Base-by-base conservation (phyloP, 2,329 filamentous ascomycete species). In the Pseudogymnoascus sp. region DNA sequence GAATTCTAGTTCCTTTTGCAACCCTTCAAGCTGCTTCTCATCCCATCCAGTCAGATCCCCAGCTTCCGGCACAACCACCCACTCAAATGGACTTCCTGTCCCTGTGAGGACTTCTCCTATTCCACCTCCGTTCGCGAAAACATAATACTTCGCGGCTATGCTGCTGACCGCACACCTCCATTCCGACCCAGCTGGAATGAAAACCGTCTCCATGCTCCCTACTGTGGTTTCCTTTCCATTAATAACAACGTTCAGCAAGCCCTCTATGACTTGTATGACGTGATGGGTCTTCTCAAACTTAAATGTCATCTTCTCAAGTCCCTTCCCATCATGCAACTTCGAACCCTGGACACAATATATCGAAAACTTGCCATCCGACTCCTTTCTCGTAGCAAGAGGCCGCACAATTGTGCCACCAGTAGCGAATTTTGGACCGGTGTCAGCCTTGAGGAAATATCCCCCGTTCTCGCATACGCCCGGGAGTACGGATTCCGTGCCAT, bases 331-430 rank as follows among this genome's bases (percentile, higher is more conserved):
- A 63, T 80, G 79, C 0, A 73, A 65, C 62, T 70, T 73, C 1
- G 74, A 79, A 0, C 73, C 75, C 67, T 84, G 81, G 34, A 85
- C 78, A 62, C 78, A 80, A 1, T 78, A 81, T 63, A 85, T 83
- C 8, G 80, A 76, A 63, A 84, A 85, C 56, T 77, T 78, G 0
- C 78, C 79, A 25, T 72, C 71, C 28, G 76, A 79, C 67, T 85
- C 79, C 21, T 71, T 69, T 2, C 78, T 78, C 3, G 77, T 79
- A 60, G 81, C 77, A 31, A 85, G 77, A 0, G 82, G 81, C 23
- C 81, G 36, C 0, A 75, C 75, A 42, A 83, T 68, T 12, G 78
- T 73, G 0, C 81, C 81, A 0, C 78, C 81, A 1, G 78, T 67
- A 3, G 79, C 67, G 70, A 75, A 82, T 46, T 77, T 71, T 0